Percentiles rank a stretch among this genome's conserved stretches.
Evolutionary conservation across 164 flowering plant genomes (phyloP).

Genomic region (Saururus chinensis): DNA sequence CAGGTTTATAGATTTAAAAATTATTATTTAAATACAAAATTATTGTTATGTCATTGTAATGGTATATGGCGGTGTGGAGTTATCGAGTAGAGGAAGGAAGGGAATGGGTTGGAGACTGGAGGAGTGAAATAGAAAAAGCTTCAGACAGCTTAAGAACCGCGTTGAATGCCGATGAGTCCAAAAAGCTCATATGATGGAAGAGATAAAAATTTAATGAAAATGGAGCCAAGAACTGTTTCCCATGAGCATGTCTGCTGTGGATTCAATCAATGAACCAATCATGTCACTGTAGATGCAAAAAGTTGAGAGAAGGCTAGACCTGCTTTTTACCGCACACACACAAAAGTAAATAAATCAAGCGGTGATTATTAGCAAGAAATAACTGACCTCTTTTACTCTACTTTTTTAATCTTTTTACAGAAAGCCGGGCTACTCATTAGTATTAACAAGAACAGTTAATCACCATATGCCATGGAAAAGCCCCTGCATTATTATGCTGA

Average conservation of each 20-base stretch:
- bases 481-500: neutral
- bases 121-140: neutral
- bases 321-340: constrained; percentile 19
- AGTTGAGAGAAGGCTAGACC: constrained; percentile 16
- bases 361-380: constrained; percentile 21
- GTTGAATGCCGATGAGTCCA: neutral
- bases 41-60: too few relatives aligned
- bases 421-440: constrained; percentile 21
- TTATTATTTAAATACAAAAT: too few relatives aligned
- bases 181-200: neutral
- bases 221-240: constrained; percentile 10
- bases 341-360: constrained; percentile 16
- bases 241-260: constrained; percentile 21
- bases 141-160: neutral
- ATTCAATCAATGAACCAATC: constrained; percentile 50
- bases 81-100: too few relatives aligned
- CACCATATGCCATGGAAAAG: neutral
- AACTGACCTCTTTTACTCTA: constrained; percentile 18
- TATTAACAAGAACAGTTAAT: neutral
- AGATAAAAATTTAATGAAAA: neutral
- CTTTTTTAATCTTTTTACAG: constrained; percentile 8
- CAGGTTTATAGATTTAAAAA: too few relatives aligned
- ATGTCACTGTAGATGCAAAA: constrained; percentile 35
- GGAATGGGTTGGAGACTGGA: too few relatives aligned
- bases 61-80: too few relatives aligned